Base-by-base conservation (phyloP, 148 eudicot species). In the Amaranthus cruentus region DNA sequence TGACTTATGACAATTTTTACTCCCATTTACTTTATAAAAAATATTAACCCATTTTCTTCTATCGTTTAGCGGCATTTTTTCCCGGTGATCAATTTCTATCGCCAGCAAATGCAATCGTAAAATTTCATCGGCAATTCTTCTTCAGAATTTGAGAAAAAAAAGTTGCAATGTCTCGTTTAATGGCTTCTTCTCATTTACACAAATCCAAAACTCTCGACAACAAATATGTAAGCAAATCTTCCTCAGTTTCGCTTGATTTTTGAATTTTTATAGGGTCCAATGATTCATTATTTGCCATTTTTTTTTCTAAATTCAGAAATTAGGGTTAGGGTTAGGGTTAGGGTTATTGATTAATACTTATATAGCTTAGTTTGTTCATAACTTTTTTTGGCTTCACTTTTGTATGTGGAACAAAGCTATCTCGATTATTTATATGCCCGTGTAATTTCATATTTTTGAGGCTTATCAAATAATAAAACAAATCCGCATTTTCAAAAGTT, bases 141-240 rank as follows among this genome's bases (percentile, higher is more conserved):
- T 28, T 28, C 38, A 28, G 38, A 28, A 28, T 28, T 28, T 28
- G 38, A 28, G 38, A 28, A 28, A 28, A 28, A 28, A 28, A 28
- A 28, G 38, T 28, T 28, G 38, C 38, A 68, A 91, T 92, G 97
- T 84, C 98, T 69, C 93, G 98, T 48, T 97, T 88, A 76, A 69
- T 77, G 71, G 73, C 90, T 28, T 4, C 90, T 1, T 47, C 89
- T 60, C 97, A 91, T 73, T 83, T 86, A 69, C 94, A 86, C 79
- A 92, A 96, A 83, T 87, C 96, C 62, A 96, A 92, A 79, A 96
- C 96, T 76, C 97, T 92, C 50, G 97, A 96, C 70, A 89, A 90
- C 79, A 96, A 96, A 96, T 96, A 88, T 52, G 99, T 96, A 80
- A 79, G 91, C 44, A 28, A 28, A 6, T 18, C 15, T 47, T 61